Conservation (phyloP, 306 rosid genomes). For the Prosopis cineraria region DNA sequence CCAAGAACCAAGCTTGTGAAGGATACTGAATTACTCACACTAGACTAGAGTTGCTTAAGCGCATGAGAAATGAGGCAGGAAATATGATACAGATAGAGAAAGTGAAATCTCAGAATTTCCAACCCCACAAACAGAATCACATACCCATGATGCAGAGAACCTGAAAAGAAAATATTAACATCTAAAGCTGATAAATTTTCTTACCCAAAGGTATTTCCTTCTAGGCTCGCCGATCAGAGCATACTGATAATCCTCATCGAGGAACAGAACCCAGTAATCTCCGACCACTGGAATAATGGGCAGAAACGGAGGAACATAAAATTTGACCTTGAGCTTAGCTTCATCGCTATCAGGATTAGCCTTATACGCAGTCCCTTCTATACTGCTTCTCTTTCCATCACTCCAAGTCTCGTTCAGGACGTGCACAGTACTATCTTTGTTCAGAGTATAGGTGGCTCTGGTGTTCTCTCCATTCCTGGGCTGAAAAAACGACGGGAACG, state of each 20-base stretch:
- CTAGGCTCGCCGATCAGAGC: conserved; percentile 82
- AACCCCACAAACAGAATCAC: not conserved
- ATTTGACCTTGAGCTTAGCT: conserved; percentile 89
- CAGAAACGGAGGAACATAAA: conserved; percentile 79
- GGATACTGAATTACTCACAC: not conserved
- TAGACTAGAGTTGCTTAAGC: not conserved
- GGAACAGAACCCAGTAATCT: conserved; percentile 81
- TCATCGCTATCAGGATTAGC: conserved; percentile 75
- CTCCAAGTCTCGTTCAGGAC: conserved; percentile 92
- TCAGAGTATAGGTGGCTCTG: conserved; percentile 83
- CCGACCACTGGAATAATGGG: conserved; percentile 82
- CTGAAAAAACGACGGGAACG: conserved; percentile 73
- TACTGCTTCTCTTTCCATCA: conserved; percentile 54
- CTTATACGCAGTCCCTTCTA: conserved; percentile 76
- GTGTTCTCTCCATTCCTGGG: conserved; percentile 72
- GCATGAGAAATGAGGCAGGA: too few relatives aligned
- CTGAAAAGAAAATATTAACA: not conserved
- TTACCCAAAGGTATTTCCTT: conserved; percentile 85
- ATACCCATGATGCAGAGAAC: not conserved
- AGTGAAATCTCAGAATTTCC: not conserved
- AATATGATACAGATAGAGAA: too few relatives aligned
- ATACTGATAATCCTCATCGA: conserved; percentile 69
- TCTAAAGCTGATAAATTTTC: not conserved
- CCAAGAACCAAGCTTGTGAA: not conserved
- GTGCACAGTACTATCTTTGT: conserved; percentile 57